Evolutionary conservation across 805 yeast species (phyloP).

Genomic region (Wickerhamomyces queroliae): DNA sequence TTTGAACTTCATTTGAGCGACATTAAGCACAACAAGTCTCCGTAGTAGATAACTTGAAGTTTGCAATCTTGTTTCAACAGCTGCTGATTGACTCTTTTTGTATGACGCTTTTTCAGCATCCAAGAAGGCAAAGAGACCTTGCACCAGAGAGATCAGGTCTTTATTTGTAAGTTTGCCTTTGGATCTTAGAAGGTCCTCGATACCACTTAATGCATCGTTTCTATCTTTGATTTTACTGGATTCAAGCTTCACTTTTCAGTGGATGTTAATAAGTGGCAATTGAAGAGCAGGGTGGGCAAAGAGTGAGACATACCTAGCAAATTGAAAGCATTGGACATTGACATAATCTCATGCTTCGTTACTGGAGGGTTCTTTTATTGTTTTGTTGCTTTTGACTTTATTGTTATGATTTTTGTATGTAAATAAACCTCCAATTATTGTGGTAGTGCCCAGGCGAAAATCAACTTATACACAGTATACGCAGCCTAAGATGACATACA

Average conservation of each 20-base stretch:
- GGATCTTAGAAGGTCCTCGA: constrained; percentile 25
- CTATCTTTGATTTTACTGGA: constrained; percentile 53
- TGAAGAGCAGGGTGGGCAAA: no score
- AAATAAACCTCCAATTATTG: not conserved
- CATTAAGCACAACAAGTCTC: constrained; percentile 8
- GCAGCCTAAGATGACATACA: no score
- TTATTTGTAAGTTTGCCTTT: constrained; percentile 17
- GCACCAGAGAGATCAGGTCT: constrained; percentile 20
- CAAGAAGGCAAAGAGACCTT: constrained; percentile 23
- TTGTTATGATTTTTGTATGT: no score
- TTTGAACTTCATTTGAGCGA: constrained; percentile 11
- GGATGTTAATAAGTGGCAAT: no score
- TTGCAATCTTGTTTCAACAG: constrained; percentile 26
- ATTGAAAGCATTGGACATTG: not conserved
- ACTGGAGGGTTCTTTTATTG: not conserved
- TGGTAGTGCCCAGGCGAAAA: not conserved
- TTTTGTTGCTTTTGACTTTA: not conserved
- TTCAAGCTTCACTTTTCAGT: constrained; percentile 21
- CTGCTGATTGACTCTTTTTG: constrained; percentile 18
- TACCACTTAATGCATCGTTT: constrained; percentile 39
- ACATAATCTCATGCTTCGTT: not conserved
- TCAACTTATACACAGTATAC: not conserved
- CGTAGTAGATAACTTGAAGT: constrained; percentile 29
- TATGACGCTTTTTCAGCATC: constrained; percentile 32
- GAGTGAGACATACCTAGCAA: not conserved